Evolutionary conservation across 768 basidiomycete species (phyloP).

Genomic region (Tricholoma matsutake): DNA sequence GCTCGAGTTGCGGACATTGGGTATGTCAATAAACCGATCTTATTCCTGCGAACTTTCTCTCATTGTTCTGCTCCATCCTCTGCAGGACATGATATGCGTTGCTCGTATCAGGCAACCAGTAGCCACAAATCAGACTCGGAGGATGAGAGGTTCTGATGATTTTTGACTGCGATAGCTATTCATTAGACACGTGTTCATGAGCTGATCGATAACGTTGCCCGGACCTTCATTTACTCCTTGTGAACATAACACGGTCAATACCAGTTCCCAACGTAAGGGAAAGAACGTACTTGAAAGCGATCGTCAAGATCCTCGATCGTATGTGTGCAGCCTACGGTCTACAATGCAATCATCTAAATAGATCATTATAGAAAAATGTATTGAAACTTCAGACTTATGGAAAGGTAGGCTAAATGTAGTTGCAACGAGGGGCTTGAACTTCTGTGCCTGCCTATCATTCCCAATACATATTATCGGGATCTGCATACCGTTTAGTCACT

Average conservation of each 20-base stretch:
- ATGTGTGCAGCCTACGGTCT: conserved; percentile 81
- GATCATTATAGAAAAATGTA: background rate
- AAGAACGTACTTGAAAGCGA: conserved; percentile 77
- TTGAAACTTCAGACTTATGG: conserved; percentile 51
- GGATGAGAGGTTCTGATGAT: no score
- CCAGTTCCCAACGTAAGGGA: background rate
- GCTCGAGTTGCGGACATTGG: no score
- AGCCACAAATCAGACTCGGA: no score
- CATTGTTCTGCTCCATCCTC: no score
- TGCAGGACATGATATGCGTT: no score
- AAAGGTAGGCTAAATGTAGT: conserved; percentile 79
- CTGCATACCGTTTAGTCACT: conserved; percentile 35
- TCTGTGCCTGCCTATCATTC: conserved; percentile 81
- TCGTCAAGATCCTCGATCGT: conserved; percentile 86
- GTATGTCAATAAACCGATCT: no score
- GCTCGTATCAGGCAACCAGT: no score
- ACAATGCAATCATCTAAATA: conserved; percentile 8
- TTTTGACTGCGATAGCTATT: no score
- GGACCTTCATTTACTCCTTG: conserved; percentile 93
- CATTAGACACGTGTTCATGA: no score
- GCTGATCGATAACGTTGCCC: conserved; percentile 87
- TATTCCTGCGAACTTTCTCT: no score
- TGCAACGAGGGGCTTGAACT: conserved; percentile 79
- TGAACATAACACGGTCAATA: background rate
- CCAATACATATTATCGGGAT: conserved; percentile 98